Percentiles rank a stretch among this genome's conserved stretches.
These are phyloP conservation scores for Cutaneotrichosporon cyanovorans DNA, from an alignment of 1,284 basidiomycete species.

Conservation along the genomic window DNA sequence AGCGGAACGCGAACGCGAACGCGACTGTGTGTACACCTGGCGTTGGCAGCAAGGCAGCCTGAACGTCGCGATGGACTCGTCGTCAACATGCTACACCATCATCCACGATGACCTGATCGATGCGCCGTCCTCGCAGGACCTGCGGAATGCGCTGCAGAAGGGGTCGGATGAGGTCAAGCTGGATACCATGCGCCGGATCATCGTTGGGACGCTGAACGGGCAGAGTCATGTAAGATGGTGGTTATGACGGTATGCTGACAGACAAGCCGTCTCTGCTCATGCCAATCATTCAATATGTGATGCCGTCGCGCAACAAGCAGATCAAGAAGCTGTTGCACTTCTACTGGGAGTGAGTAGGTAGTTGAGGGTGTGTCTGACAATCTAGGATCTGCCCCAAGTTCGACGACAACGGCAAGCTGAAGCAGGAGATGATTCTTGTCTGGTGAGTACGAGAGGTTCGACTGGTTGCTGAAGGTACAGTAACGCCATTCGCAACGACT, in stretches of 20 bases:
- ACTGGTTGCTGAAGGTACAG: constrained; percentile 46
- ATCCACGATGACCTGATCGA: constrained; percentile 68
- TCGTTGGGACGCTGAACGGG: constrained; percentile 91
- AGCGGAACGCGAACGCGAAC: too few relatives aligned
- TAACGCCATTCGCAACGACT: constrained; percentile 95
- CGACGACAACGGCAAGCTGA: constrained; percentile 92
- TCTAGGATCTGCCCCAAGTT: constrained; percentile 83
- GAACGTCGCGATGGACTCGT: constrained; percentile 38
- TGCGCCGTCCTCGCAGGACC: constrained; percentile 71
- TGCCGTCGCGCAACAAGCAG: constrained; percentile 92
- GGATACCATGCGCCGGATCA: constrained; percentile 92
- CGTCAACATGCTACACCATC: constrained; percentile 67
- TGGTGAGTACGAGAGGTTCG: constrained; percentile 57
- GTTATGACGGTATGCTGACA: not conserved
- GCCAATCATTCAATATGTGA: constrained; percentile 96
- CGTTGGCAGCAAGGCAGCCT: too few relatives aligned
- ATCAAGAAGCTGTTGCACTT: constrained; percentile 98
- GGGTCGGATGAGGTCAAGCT: constrained; percentile 91
- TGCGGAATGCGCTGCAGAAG: constrained; percentile 82
- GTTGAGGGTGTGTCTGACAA: not conserved
- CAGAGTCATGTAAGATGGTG: constrained; percentile 55
- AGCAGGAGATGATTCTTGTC: constrained; percentile 99
- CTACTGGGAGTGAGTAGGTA: constrained; percentile 72
- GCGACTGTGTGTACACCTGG: too few relatives aligned
- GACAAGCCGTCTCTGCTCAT: constrained; percentile 78